Evolutionary conservation across 2,329 filamentous ascomycete species (phyloP).

Genomic region (Bipolaris bicolor): DNA sequence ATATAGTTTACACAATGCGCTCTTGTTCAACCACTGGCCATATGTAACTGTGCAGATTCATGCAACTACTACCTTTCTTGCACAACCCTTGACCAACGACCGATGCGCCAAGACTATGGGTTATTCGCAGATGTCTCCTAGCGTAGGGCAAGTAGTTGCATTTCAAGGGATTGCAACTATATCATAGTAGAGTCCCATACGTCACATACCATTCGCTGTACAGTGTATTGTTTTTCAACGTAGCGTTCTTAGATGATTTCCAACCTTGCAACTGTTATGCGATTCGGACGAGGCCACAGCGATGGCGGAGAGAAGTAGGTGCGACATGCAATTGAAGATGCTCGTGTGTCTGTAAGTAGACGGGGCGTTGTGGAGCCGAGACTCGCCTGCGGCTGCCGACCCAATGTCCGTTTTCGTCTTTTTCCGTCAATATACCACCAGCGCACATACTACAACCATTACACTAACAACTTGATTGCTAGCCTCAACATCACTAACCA

Average conservation of each 20-base stretch:
- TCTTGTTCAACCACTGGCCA: not conserved
- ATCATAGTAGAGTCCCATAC: not conserved
- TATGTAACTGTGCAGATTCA: not conserved
- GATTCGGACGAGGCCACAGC: not conserved
- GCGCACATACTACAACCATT: conserved; percentile 8
- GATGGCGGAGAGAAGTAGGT: not conserved
- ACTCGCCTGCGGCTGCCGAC: conserved; percentile 20
- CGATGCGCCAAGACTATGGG: not conserved
- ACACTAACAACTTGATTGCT: conserved; percentile 12
- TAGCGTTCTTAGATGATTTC: not conserved
- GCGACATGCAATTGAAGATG: not conserved
- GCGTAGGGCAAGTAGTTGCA: not conserved
- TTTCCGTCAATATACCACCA: conserved; percentile 20
- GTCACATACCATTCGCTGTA: not conserved
- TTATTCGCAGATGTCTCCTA: not conserved
- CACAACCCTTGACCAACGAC: not conserved
- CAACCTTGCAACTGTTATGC: not conserved
- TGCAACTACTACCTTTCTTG: not conserved
- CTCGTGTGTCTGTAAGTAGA: not conserved
- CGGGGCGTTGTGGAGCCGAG: conserved; percentile 17
- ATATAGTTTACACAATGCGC: not conserved
- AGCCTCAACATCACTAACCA: conserved; percentile 5
- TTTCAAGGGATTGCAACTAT: not conserved
- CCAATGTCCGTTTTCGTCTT: conserved; percentile 13
- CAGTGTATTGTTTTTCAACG: not conserved